phyloP scores from a whole-genome alignment of 805 yeast species.

The Suhomyces emberorum region DNA sequence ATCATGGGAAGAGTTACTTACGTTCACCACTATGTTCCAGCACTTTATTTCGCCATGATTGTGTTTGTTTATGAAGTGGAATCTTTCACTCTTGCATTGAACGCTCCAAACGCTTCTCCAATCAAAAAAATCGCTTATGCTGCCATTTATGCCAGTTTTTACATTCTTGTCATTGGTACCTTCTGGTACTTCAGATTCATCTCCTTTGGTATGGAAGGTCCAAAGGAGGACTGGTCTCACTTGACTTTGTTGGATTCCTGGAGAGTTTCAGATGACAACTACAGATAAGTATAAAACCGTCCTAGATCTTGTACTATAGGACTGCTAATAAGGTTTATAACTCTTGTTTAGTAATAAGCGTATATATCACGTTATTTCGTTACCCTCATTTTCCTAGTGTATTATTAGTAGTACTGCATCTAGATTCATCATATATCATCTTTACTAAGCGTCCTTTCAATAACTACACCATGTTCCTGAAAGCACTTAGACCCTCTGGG shows the following conservation, averaged over 20 bases:
- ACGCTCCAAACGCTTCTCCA: constrained; percentile 12
- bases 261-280: constrained; percentile 41
- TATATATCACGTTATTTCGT: too few species aligned
- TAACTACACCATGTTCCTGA: too few species aligned
- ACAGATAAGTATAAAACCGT: too few species aligned
- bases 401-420: too few species aligned
- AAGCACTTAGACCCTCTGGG: too few species aligned
- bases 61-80: constrained; percentile 64
- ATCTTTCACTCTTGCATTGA: constrained; percentile 30
- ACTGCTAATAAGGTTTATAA: too few species aligned
- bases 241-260: constrained; percentile 39
- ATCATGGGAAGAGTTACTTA: constrained; percentile 96
- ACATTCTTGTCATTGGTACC: constrained; percentile 31
- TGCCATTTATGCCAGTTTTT: constrained; percentile 24
- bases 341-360: too few species aligned
- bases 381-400: too few species aligned
- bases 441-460: too few species aligned
- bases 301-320: too few species aligned
- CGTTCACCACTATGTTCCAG: constrained; percentile 95
- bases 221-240: constrained; percentile 37
- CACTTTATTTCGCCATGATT: constrained; percentile 89
- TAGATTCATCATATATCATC: too few species aligned
- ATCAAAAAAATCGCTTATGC: constrained; percentile 19
- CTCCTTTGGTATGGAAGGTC: constrained; percentile 45
- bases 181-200: constrained; percentile 44